These are phyloP conservation scores for Meripilus lineatus DNA, from an alignment of 1,284 basidiomycete genomes.

Conservation along the genomic window DNA sequence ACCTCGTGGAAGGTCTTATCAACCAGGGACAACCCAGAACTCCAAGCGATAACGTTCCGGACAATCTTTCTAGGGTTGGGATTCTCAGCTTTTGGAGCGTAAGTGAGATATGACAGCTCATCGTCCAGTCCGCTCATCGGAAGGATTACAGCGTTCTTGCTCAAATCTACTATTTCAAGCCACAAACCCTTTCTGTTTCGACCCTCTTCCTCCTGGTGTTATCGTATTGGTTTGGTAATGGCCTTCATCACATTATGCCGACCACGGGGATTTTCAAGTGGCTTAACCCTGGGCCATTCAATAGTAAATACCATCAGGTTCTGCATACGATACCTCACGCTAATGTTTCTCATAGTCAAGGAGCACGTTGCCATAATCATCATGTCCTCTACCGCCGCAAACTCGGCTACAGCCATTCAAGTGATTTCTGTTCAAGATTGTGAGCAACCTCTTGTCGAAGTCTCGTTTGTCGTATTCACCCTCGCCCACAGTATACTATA, in stretches of 20 bases:
- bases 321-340: too few relatives aligned
- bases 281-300: conserved; percentile 42
- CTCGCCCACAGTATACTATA: conserved; percentile 24
- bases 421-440: conserved; percentile 33
- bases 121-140: conserved; percentile 6
- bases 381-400: conserved; percentile 32
- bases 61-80: conserved; percentile 34
- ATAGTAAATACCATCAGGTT: conserved; percentile 32
- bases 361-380: conserved; percentile 32
- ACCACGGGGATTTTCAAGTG: conserved; percentile 29
- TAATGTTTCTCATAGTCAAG: conserved; percentile 21
- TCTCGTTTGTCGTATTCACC: neutral
- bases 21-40: conserved; percentile 32
- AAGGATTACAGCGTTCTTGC: conserved; percentile 30
- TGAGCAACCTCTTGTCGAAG: conserved; percentile 15
- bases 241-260: conserved; percentile 28
- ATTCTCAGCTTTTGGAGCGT: conserved; percentile 30
- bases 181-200: conserved; percentile 29
- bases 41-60: conserved; percentile 34
- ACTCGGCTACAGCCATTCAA: conserved; percentile 32
- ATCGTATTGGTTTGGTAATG: conserved; percentile 33
- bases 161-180: conserved; percentile 36
- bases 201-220: conserved; percentile 32
- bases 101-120: conserved; percentile 14
- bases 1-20: conserved; percentile 26